Conservation (phyloP, 2,329 filamentous ascomycete genomes). For the Metarhizium anisopliae region DNA sequence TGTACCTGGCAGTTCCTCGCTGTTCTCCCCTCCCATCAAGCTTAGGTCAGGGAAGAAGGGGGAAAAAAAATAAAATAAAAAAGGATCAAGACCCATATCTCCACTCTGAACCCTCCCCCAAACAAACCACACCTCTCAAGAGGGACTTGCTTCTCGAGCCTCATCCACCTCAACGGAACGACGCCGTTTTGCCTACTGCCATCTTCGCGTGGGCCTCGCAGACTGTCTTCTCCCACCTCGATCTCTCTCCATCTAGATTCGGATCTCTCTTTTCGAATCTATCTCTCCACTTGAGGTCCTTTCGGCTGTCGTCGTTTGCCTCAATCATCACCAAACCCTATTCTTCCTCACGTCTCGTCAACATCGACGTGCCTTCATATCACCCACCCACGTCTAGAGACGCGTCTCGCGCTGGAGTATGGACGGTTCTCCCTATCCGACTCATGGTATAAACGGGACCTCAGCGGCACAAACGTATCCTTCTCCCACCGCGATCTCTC, state of each 20-base stretch:
- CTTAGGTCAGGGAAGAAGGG: slow-evolving; percentile 9
- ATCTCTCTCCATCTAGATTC: slow-evolving; percentile 3
- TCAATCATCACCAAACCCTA: slow-evolving; percentile 2
- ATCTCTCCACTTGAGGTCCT: slow-evolving; percentile 10
- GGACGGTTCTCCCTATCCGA: slow-evolving; percentile 45
- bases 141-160: slow-evolving; percentile 28
- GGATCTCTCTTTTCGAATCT: slow-evolving; percentile 7
- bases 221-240: slow-evolving; percentile 5
- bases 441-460: slow-evolving; percentile 48
- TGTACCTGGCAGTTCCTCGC: slow-evolving; percentile 12
- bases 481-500: slow-evolving; percentile 41
- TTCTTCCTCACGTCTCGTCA: neutral
- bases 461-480: slow-evolving; percentile 40
- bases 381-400: slow-evolving; percentile 13
- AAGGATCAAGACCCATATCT: slow-evolving; percentile 35
- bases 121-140: slow-evolving; percentile 30
- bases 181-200: slow-evolving; percentile 14
- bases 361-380: neutral
- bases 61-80: slow-evolving; percentile 26
- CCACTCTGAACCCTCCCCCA: slow-evolving; percentile 38
- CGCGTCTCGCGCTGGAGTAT: slow-evolving; percentile 36
- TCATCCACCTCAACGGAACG: slow-evolving; percentile 29
- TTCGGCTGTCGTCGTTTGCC: slow-evolving; percentile 4
- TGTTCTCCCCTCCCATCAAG: slow-evolving; percentile 10
- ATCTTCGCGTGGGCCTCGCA: slow-evolving; percentile 17